Conservation (phyloP, 345 rosid genomes). For the Euphorbia peplus region DNA sequence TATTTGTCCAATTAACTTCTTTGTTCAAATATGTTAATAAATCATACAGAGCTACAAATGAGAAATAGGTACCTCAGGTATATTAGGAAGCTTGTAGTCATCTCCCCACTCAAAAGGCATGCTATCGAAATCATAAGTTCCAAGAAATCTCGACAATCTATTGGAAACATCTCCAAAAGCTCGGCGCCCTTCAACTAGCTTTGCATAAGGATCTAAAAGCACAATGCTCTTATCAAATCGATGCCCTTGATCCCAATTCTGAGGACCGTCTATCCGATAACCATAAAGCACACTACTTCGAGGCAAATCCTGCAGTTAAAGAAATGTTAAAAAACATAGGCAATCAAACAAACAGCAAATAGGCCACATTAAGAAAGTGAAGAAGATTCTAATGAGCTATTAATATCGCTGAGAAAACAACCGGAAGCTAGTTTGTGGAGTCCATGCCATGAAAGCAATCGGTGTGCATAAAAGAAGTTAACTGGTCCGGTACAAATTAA, state of each 20-base stretch:
- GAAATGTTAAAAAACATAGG: conserved; percentile 14
- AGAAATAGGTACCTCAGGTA: conserved; percentile 60
- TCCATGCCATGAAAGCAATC: not conserved
- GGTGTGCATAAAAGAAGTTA: not conserved
- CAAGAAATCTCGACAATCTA: conserved; percentile 59
- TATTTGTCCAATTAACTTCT: conserved; percentile 1
- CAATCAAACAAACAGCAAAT: not conserved
- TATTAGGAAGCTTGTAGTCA: conserved; percentile 59
- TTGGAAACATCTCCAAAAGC: conserved; percentile 64
- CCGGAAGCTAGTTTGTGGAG: not conserved
- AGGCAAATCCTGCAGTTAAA: conserved; percentile 61
- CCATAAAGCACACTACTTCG: conserved; percentile 69
- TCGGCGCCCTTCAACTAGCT: conserved; percentile 78
- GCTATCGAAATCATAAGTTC: conserved; percentile 81
- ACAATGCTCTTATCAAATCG: conserved; percentile 59
- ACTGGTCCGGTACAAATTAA: not conserved
- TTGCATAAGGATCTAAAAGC: conserved; percentile 88
- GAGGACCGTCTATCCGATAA: conserved; percentile 84
- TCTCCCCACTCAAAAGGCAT: conserved; percentile 85
- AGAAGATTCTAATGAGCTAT: not conserved
- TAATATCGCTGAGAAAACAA: not conserved
- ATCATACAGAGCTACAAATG: conserved; percentile 5
- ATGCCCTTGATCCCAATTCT: conserved; percentile 75
- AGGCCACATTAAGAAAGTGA: not conserved
- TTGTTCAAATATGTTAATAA: conserved; percentile 1